Evolutionary conservation across 306 rosid species (phyloP).

Genomic region (Quercus alba): DNA sequence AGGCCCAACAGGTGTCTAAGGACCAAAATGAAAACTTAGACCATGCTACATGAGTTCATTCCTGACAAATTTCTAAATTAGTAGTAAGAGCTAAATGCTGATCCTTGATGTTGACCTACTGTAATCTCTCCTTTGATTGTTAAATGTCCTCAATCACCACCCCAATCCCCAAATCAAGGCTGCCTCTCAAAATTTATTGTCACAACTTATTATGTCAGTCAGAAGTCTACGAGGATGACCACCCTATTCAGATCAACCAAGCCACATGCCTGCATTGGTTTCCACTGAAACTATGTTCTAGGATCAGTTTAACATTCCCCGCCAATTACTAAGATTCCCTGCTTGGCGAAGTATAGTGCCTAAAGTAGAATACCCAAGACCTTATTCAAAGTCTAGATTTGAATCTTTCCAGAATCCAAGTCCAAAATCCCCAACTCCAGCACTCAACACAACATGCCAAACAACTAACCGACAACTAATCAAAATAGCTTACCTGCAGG

Average conservation of each 20-base stretch:
- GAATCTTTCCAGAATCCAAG: not conserved
- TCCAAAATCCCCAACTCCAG: not conserved
- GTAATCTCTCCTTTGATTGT: no score
- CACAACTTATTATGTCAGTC: not conserved
- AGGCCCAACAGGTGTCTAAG: not conserved
- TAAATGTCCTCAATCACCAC: no score
- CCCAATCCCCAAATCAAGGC: no score
- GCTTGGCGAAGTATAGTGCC: not conserved
- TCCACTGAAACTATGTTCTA: not conserved
- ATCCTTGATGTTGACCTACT: no score
- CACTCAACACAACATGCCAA: not conserved
- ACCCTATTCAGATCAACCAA: not conserved
- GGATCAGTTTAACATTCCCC: not conserved
- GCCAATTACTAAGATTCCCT: not conserved
- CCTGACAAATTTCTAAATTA: not conserved
- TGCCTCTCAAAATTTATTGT: not conserved
- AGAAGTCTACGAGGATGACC: not conserved
- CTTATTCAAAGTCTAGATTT: not conserved
- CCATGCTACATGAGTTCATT: not conserved
- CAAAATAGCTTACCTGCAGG: constrained; percentile 45
- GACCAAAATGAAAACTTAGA: not conserved
- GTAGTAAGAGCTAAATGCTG: no score
- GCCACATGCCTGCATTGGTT: not conserved
- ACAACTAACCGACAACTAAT: constrained; percentile 5
- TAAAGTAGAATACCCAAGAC: constrained; percentile 3